These are phyloP conservation scores for Fragaria ananassa DNA, from an alignment of 306 rosid species.

Conservation along the genomic window DNA sequence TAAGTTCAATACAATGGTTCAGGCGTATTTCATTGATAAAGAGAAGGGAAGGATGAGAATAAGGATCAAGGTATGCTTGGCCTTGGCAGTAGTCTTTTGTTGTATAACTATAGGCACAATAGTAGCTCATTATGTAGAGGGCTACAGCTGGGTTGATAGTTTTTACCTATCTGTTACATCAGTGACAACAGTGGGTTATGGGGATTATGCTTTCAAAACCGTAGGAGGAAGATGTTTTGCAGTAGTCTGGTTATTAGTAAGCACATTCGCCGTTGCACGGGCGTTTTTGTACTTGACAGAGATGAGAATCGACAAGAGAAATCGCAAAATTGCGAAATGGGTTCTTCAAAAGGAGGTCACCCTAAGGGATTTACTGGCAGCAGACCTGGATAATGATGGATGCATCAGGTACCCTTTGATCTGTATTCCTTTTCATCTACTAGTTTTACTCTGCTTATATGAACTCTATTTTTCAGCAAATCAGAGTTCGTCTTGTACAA, in stretches of 20 bases:
- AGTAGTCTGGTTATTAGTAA: constrained; percentile 56
- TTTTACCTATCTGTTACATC: constrained; percentile 67
- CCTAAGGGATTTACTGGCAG: constrained; percentile 55
- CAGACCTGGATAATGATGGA: constrained; percentile 75
- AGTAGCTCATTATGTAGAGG: constrained; percentile 43
- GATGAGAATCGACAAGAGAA: constrained; percentile 59
- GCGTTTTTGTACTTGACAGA: constrained; percentile 69
- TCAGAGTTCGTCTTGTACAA: constrained; percentile 67
- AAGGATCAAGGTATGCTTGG: constrained; percentile 54
- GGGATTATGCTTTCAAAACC: constrained; percentile 55
- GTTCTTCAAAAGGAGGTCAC: constrained; percentile 70
- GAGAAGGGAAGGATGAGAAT: constrained; percentile 76
- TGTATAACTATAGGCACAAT: constrained; percentile 62
- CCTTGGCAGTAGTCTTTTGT: constrained; percentile 43
- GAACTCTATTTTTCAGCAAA: constrained; percentile 43
- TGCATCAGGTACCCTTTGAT: constrained; percentile 56
- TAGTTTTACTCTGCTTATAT: neutral
- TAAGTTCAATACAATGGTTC: constrained; percentile 36
- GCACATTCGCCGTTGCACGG: constrained; percentile 64
- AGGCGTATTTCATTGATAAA: constrained; percentile 49
- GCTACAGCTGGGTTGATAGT: constrained; percentile 47
- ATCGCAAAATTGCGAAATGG: constrained; percentile 48
- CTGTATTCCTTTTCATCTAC: neutral
- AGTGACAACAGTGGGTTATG: constrained; percentile 74
- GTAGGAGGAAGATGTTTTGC: constrained; percentile 61